Evolutionary conservation across 306 rosid species (phyloP).

Genomic region (Lathyrus aphaca): DNA sequence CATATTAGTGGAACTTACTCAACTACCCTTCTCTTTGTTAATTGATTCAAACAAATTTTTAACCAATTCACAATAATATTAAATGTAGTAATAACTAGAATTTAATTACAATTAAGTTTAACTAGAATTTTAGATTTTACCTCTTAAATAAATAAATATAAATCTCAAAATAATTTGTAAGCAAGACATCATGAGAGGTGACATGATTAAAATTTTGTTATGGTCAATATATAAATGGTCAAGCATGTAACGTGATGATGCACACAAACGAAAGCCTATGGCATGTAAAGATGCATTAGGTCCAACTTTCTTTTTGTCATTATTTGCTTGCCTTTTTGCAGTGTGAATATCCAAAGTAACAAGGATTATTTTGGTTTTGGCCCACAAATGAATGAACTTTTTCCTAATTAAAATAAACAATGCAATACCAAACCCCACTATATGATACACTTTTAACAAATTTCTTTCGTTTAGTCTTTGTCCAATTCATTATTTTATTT

Average conservation of each 20-base stretch:
- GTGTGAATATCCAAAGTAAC: conserved; percentile 28
- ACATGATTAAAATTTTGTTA: background rate
- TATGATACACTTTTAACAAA: conserved; percentile 48
- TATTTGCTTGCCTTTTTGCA: conserved; percentile 57
- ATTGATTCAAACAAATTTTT: no score
- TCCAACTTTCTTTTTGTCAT: conserved; percentile 59
- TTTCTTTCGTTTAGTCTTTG: conserved; percentile 25
- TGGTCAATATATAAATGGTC: background rate
- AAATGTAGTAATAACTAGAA: no score
- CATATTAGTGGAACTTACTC: no score
- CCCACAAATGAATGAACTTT: conserved; percentile 35
- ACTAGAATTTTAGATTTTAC: no score
- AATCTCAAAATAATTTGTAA: background rate
- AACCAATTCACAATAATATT: no score
- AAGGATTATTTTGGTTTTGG: conserved; percentile 32
- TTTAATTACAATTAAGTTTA: no score
- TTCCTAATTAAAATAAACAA: conserved; percentile 32
- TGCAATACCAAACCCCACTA: conserved; percentile 70
- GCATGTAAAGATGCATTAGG: conserved; percentile 38
- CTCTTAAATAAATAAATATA: no score
- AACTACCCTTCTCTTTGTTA: no score
- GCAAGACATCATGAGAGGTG: background rate
- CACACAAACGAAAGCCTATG: conserved; percentile 23
- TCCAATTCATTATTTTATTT: background rate
- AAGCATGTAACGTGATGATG: background rate